Conservation (phyloP, 768 basidiomycete species). For the Boletus rubropictus region DNA sequence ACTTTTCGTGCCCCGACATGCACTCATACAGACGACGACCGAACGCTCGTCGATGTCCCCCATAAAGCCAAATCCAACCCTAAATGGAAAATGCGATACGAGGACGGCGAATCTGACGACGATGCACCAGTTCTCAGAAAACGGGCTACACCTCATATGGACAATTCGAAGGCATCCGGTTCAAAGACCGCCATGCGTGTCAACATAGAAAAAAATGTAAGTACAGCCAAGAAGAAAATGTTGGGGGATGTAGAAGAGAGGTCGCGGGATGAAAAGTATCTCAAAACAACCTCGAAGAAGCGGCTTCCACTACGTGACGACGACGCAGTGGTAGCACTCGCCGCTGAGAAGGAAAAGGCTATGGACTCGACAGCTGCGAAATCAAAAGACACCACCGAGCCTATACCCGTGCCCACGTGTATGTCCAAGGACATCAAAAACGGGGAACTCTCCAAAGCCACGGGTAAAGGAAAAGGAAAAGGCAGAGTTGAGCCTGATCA, state of each 20-base stretch:
- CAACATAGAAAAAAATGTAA: not conserved
- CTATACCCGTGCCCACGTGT: not conserved
- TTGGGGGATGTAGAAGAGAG: not conserved
- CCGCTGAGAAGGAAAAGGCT: conserved; percentile 17
- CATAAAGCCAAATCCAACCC: conserved; percentile 6
- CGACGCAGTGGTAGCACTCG: not conserved
- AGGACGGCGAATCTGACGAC: conserved; percentile 2
- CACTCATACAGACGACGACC: conserved; percentile 24
- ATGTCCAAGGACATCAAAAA: not conserved
- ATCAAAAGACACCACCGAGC: not conserved
- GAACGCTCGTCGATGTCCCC: conserved; percentile 22
- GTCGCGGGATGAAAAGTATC: not conserved
- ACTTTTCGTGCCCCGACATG: not conserved
- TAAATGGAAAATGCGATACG: not conserved
- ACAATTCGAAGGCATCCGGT: not conserved
- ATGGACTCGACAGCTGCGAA: not conserved
- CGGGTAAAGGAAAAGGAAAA: not conserved
- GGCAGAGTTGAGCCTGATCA: not conserved
- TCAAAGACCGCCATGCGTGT: not conserved
- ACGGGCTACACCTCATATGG: not conserved
- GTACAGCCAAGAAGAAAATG: not conserved
- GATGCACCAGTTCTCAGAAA: not conserved
- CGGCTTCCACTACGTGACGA: conserved; percentile 3
- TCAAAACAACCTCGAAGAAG: conserved; percentile 3
- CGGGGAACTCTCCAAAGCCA: not conserved